Evolutionary conservation across 1,139 yeast species (phyloP), one percentile per base, ranked within the genome.

Genomic region (Diutina catenulata): DNA sequence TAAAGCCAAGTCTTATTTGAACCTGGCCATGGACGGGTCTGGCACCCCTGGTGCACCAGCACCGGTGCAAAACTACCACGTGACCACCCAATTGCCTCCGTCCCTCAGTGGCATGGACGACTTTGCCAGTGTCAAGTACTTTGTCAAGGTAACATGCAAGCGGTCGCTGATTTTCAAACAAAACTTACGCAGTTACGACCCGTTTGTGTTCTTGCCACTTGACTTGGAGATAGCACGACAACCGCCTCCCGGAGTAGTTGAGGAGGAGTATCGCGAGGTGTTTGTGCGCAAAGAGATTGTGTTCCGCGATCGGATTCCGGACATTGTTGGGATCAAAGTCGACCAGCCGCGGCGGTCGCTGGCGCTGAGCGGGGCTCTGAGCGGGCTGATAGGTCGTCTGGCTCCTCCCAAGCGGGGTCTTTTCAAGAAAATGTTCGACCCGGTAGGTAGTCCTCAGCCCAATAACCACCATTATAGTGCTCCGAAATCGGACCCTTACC

Each of bases 111-210:
- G 70, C 5, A 43, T 65, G 41, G 70, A 66, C 2, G 64, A 64
- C 8, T 52, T 54, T 45, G 80, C 77, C 10, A 53, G 61, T 3
- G 55, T 77, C 33, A 60, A 62, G 35, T 76, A 76, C 48, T 74
- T 66, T 47, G 60, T 77, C 40, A 76, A 76, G 49, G 81, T 66
- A 8, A 76, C 82, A 0, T 75, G 77, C 37, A 72, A 69, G 42
- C 54, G 80, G 39, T 59, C 79, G 1, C 68, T 78, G 4, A 49
- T 76, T 36, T 53, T 76, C 39, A 72, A 71, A 43, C 44, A 65
- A 31, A 76, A 74, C 44, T 51, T 70, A 31, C 56, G 81, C 36
- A 55, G 68, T 5, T 53, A 52, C 35, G 70, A 66, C 39, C 77
- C 78, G 2, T 73, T 77, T 45, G 56, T 60, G 2, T 73, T 76